Conservation (phyloP, 306 rosid species). For the Clitoria ternatea region DNA sequence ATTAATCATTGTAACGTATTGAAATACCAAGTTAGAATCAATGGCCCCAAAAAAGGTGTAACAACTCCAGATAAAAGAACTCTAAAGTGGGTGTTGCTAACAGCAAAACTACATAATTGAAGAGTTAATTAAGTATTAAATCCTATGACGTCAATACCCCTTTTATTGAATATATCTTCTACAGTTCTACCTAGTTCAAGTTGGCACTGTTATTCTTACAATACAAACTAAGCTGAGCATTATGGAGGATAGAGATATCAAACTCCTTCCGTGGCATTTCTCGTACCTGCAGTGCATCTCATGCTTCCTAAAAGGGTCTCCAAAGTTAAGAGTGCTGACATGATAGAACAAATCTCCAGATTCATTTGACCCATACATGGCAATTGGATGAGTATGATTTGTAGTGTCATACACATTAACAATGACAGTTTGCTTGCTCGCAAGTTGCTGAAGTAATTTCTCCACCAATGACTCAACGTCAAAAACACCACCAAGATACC, state of each 20-base stretch:
- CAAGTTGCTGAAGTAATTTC: slow-evolving; percentile 93
- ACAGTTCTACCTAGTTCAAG: slow-evolving; percentile 1
- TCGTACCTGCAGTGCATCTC: slow-evolving; percentile 96
- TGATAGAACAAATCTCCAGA: slow-evolving; percentile 61
- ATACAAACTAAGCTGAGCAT: background rate
- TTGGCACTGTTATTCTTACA: background rate
- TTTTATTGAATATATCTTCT: background rate
- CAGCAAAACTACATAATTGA: background rate
- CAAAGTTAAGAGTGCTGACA: slow-evolving; percentile 73
- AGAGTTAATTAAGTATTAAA: background rate
- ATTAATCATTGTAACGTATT: background rate
- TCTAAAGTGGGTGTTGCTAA: background rate
- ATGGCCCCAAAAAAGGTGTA: background rate
- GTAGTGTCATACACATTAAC: slow-evolving; percentile 92
- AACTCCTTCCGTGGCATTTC: background rate
- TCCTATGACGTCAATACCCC: background rate
- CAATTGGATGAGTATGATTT: slow-evolving; percentile 69
- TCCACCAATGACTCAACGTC: slow-evolving; percentile 94
- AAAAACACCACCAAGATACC: slow-evolving; percentile 97
- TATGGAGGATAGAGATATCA: background rate
- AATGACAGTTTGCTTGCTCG: slow-evolving; percentile 92
- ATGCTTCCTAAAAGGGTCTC: slow-evolving; percentile 94
- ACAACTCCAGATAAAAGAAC: background rate
- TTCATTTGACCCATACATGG: slow-evolving; percentile 85
- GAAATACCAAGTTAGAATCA: background rate